phyloP scores from a whole-genome alignment of 1,139 yeast genomes.

The Yarrowia galli region DNA sequence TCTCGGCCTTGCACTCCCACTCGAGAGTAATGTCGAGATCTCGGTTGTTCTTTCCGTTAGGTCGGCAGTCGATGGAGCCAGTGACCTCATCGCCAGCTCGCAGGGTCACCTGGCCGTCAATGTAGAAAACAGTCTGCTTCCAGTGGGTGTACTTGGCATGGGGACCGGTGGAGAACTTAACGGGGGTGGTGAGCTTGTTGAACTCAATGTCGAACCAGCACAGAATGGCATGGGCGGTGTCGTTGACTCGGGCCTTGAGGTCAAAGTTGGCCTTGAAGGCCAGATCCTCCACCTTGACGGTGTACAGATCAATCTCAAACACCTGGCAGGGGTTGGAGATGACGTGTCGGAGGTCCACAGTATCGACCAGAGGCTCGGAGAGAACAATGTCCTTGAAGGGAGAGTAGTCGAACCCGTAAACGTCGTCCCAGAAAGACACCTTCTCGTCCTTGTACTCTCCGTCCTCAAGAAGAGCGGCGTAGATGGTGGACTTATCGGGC shows the following conservation, averaged over 20 bases:
- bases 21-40: conserved; percentile 57
- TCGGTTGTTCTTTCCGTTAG: conserved; percentile 81
- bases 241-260: conserved; percentile 77
- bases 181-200: conserved; percentile 57
- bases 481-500: conserved; percentile 94
- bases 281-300: conserved; percentile 82
- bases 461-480: conserved; percentile 93
- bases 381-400: conserved; percentile 75
- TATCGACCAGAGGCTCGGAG: conserved; percentile 94
- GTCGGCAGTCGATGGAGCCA: conserved; percentile 77
- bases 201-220: conserved; percentile 96
- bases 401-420: conserved; percentile 93
- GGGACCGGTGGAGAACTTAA: conserved; percentile 57
- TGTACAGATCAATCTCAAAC: conserved; percentile 86
- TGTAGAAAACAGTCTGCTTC: conserved; percentile 96
- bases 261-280: conserved; percentile 74
- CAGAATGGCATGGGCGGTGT: conserved; percentile 84
- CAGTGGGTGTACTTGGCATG: conserved; percentile 63
- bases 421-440: conserved; percentile 90
- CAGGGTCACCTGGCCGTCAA: conserved; percentile 79
- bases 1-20: conserved; percentile 59
- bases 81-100: conserved; percentile 77
- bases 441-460: conserved; percentile 92
- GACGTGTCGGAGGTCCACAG: conserved; percentile 82
- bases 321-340: conserved; percentile 73